Base-by-base conservation (phyloP, 352 stramenopile species). In the Phytopythium ostracodes region DNA sequence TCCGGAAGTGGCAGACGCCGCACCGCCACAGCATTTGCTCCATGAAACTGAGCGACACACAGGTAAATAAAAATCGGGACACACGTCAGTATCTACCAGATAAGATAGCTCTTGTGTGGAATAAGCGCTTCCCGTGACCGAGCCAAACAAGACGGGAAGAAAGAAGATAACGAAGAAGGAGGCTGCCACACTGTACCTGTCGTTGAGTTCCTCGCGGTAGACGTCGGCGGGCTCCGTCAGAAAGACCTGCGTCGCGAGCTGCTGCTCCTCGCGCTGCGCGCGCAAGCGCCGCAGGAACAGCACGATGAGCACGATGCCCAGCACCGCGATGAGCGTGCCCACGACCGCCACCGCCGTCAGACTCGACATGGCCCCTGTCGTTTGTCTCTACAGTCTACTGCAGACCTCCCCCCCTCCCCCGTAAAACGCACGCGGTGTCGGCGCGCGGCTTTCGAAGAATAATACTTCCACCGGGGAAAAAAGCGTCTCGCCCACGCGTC, bases 1-100 rank as follows among this genome's bases (percentile, higher is more conserved):
- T 97, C 25, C 89, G 81, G 67, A 97, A 97, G n/a, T 87, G 84
- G 65, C 88, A 97, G 2, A 96, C 84, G 25, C 73, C 76, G 63
- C 89, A 97, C n/a, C 76, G 73, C 89, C 89, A 97, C 17, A 93
- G 69, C 58, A 82, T 77, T 46, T 89, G 75, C 62, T 93, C 81
- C 65, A 88, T 85, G 58, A 88, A 89, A 56, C 80, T 88, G n/a
- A n/a, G n/a, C n/a, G n/a, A n/a, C n/a, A n/a, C n/a, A n/a, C n/a
- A n/a, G n/a, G n/a, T n/a, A n/a, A n/a, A n/a, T n/a, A n/a, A n/a
- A n/a, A n/a, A n/a, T n/a, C n/a, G n/a, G n/a, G n/a, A n/a, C n/a
- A n/a, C n/a, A n/a, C n/a, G n/a, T n/a, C n/a, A n/a, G n/a, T n/a
- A n/a, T n/a, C n/a, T n/a, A n/a, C n/a, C n/a, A n/a, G n/a, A n/a